phyloP scores from a whole-genome alignment of 805 yeast species.

The Ogataea glucozyma region DNA sequence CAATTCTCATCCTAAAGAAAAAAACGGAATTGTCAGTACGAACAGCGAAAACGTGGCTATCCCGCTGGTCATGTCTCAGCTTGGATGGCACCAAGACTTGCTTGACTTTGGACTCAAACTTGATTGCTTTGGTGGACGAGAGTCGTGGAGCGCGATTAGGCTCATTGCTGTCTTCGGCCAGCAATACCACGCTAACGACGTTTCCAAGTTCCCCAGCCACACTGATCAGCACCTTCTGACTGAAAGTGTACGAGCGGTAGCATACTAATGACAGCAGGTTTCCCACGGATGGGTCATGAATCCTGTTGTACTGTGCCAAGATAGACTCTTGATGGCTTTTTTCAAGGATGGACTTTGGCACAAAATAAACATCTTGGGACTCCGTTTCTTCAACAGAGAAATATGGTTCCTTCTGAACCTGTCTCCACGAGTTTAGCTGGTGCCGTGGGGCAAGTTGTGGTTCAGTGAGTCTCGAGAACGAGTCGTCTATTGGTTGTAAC shows the following conservation, averaged over 20 bases:
- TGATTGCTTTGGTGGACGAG: conserved; percentile 19
- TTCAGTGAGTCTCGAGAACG: conserved; percentile 11
- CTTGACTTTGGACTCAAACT: conserved; percentile 28
- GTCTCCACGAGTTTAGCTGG: not conserved
- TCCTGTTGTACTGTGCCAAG: conserved; percentile 27
- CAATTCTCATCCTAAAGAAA: conserved; percentile 28
- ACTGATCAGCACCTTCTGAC: conserved; percentile 25
- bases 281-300: conserved; percentile 41
- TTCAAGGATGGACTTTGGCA: conserved; percentile 30
- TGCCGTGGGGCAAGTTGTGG: conserved; percentile 9
- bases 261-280: conserved; percentile 20
- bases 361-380: conserved; percentile 24
- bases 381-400: not conserved
- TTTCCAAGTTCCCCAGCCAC: conserved; percentile 37
- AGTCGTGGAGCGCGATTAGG: conserved; percentile 9
- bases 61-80: conserved; percentile 7
- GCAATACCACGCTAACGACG: conserved; percentile 30
- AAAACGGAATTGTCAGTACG: conserved; percentile 34
- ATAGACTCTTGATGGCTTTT: conserved; percentile 31
- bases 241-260: conserved; percentile 3
- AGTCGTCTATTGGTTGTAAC: conserved; percentile 19
- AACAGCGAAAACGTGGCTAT: conserved; percentile 28
- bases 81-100: conserved; percentile 33
- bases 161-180: conserved; percentile 3
- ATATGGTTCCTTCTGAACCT: not conserved